Conservation (phyloP, 805 yeast species). For the Candida peoriensis region DNA sequence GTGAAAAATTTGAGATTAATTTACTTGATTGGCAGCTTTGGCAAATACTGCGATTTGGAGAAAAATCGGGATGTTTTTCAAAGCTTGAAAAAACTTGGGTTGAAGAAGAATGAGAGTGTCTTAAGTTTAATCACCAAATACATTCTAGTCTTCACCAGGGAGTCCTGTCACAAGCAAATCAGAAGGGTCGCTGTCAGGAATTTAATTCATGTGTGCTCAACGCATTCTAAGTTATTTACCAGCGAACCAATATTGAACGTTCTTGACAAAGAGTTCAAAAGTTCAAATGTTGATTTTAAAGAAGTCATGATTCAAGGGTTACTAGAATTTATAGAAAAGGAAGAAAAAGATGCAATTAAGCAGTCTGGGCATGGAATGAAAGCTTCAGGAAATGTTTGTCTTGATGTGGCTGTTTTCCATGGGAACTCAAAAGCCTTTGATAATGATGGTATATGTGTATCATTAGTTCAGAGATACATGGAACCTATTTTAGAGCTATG, state of each 20-base stretch:
- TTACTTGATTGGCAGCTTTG: slow-evolving; percentile 65
- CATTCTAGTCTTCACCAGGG: slow-evolving; percentile 48
- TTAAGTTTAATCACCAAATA: slow-evolving; percentile 54
- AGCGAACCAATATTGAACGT: slow-evolving; percentile 47
- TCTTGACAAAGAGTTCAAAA: slow-evolving; percentile 44
- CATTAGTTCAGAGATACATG: slow-evolving; percentile 61
- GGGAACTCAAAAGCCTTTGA: slow-evolving; percentile 45
- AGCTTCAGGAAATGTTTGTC: slow-evolving; percentile 21
- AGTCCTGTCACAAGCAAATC: slow-evolving; percentile 27
- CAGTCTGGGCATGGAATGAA: slow-evolving; percentile 36
- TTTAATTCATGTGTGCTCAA: slow-evolving; percentile 51
- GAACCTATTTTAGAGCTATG: slow-evolving; percentile 44
- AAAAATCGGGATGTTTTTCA: slow-evolving; percentile 34
- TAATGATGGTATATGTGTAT: slow-evolving; percentile 70
- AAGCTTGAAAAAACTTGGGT: slow-evolving; percentile 31
- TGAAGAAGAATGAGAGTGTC: slow-evolving; percentile 49
- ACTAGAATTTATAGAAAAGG: slow-evolving; percentile 50
- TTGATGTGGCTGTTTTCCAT: slow-evolving; percentile 48
- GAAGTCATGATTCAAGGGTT: slow-evolving; percentile 53
- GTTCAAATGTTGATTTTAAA: slow-evolving; percentile 36
- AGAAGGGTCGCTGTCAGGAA: slow-evolving; percentile 52
- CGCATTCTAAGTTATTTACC: slow-evolving; percentile 63
- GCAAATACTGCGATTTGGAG: slow-evolving; percentile 62
- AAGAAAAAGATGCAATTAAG: slow-evolving; percentile 42
- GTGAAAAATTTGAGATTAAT: slow-evolving; percentile 51